Conservation (phyloP, 495 filamentous ascomycete genomes). For the Daldinia loculata region DNA sequence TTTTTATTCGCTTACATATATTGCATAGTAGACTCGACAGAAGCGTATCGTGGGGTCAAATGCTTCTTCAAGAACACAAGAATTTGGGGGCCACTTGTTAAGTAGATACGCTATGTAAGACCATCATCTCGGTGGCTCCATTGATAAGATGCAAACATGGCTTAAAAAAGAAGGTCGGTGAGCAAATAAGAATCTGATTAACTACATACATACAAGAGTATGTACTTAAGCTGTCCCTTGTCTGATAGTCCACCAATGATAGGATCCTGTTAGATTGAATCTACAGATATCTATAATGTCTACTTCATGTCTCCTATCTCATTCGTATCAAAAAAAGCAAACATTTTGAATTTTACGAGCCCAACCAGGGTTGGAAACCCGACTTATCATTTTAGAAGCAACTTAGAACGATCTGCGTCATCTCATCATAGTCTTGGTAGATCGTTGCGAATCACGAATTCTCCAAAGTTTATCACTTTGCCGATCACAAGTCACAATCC, state of each 20-base stretch:
- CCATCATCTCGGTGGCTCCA: conserved; percentile 17
- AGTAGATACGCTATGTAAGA: background rate
- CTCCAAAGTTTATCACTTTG: background rate
- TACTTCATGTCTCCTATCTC: background rate
- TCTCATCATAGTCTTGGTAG: background rate
- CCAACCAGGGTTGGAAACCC: background rate
- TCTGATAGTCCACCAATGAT: background rate
- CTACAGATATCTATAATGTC: too few relatives aligned
- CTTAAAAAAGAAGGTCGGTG: conserved; percentile 40
- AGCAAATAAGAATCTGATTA: conserved; percentile 7
- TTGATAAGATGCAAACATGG: conserved; percentile 14
- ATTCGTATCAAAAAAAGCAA: background rate
- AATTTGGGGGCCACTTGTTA: background rate
- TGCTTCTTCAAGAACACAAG: background rate
- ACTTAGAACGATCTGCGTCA: background rate
- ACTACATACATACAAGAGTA: background rate
- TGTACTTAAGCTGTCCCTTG: background rate
- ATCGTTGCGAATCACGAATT: background rate
- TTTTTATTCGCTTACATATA: background rate
- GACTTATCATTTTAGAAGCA: background rate
- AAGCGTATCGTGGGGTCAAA: background rate
- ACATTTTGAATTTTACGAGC: background rate
- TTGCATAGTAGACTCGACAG: background rate
- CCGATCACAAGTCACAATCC: conserved; percentile 13
- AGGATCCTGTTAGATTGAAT: background rate